phyloP scores from a whole-genome alignment of 768 basidiomycete genomes.

The Pholiota conissans region DNA sequence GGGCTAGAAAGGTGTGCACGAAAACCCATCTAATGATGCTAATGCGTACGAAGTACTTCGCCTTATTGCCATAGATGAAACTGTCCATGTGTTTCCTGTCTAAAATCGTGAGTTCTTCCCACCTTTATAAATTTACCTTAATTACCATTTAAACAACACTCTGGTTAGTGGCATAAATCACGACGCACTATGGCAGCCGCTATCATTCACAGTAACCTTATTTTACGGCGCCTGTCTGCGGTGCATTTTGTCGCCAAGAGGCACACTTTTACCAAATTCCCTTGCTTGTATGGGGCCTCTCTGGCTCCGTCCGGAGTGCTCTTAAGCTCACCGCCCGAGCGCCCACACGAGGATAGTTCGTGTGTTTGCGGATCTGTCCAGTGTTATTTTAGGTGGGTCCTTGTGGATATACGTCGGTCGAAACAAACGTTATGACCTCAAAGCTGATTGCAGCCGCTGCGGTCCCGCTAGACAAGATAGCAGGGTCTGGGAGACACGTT shows the following conservation, averaged over 20 bases:
- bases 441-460: not conserved
- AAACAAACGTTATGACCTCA: not conserved
- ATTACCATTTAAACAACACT: too few species aligned
- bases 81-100: too few species aligned
- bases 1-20: too few species aligned
- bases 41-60: too few species aligned
- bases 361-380: not conserved
- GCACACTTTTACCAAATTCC: not conserved
- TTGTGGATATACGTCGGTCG: not conserved
- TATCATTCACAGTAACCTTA: too few species aligned
- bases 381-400: not conserved
- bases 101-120: too few species aligned
- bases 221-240: too few species aligned
- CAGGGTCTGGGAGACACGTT: not conserved
- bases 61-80: too few species aligned
- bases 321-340: not conserved
- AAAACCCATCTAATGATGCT: too few species aligned
- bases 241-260: not conserved
- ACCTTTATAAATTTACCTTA: too few species aligned
- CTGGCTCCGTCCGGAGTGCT: not conserved
- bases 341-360: not conserved
- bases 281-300: not conserved
- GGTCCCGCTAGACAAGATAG: not conserved
- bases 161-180: too few species aligned
- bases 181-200: too few species aligned